A percentile compares a stretch with the other conserved stretches of the same genome.
phyloP scores from a whole-genome alignment of 2,329 filamentous ascomycete genomes.

The Tolypocladium pustulatum region DNA sequence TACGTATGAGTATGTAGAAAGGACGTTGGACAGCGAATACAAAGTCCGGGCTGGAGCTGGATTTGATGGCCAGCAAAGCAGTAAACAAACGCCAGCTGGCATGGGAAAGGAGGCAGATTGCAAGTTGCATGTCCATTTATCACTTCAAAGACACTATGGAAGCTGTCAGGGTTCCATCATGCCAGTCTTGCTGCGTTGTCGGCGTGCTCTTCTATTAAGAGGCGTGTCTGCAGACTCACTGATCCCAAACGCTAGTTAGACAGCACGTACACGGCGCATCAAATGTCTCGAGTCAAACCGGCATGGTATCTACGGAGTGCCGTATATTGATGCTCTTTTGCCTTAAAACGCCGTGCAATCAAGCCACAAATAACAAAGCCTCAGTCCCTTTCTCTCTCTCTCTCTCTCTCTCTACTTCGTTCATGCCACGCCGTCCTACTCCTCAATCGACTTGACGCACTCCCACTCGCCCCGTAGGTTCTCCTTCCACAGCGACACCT shows the following conservation, averaged over 20 bases:
- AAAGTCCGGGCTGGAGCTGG: neutral
- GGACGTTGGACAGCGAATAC: neutral
- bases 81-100: neutral
- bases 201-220: neutral
- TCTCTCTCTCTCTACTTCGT: neutral
- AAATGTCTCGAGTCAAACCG: neutral
- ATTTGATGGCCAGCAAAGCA: neutral
- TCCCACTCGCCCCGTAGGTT: slow-evolving; percentile 95
- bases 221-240: neutral
- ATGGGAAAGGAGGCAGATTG: neutral
- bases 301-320: neutral
- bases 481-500: slow-evolving; percentile 97
- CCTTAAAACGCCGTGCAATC: slow-evolving; percentile 24
- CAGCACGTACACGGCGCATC: neutral
- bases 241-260: neutral
- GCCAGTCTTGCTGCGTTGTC: neutral
- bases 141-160: neutral
- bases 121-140: neutral
- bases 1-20: neutral
- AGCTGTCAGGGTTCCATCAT: neutral
- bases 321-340: slow-evolving; percentile 10
- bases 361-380: neutral
- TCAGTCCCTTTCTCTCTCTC: neutral
- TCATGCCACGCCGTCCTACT: slow-evolving; percentile 36
- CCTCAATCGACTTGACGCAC: slow-evolving; percentile 91